These are phyloP conservation scores for Singerocomus inundabilis DNA, from an alignment of 1,284 basidiomycete species.

Conservation along the genomic window DNA sequence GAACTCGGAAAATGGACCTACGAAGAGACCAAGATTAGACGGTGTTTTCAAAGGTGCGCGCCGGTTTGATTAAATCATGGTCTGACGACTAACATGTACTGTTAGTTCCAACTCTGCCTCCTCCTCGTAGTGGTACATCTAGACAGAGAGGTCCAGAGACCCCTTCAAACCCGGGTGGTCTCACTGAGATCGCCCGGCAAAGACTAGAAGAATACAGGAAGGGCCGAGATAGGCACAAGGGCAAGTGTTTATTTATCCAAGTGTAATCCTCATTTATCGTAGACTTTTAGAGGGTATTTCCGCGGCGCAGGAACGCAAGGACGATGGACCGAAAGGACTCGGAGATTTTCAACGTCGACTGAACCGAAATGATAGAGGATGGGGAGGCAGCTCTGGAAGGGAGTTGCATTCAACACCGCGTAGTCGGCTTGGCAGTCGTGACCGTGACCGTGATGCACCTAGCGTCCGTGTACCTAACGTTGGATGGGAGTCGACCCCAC, in stretches of 20 bases:
- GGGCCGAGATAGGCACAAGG: slow-evolving; percentile 65
- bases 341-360: slow-evolving; percentile 39
- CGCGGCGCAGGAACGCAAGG: slow-evolving; percentile 23
- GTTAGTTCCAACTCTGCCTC: slow-evolving; percentile 73
- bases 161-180: slow-evolving; percentile 88
- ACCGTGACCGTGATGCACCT: slow-evolving; percentile 73
- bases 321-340: slow-evolving; percentile 28
- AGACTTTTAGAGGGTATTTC: slow-evolving; percentile 27
- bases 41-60: slow-evolving; percentile 79
- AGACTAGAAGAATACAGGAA: slow-evolving; percentile 75
- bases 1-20: slow-evolving; percentile 43
- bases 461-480: slow-evolving; percentile 87
- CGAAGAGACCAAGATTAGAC: slow-evolving; percentile 68
- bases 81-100: background rate
- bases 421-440: slow-evolving; percentile 51
- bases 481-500: slow-evolving; percentile 88
- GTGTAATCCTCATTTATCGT: background rate
- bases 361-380: slow-evolving; percentile 38
- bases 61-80: background rate
- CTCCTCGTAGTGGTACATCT: slow-evolving; percentile 52
- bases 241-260: slow-evolving; percentile 30
- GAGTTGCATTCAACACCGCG: slow-evolving; percentile 76
- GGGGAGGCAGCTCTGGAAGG: slow-evolving; percentile 17
- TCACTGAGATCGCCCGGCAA: slow-evolving; percentile 72
- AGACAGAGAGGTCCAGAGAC: slow-evolving; percentile 86